Base-by-base conservation (phyloP, 306 rosid species). In the Acacia crassicarpa region DNA sequence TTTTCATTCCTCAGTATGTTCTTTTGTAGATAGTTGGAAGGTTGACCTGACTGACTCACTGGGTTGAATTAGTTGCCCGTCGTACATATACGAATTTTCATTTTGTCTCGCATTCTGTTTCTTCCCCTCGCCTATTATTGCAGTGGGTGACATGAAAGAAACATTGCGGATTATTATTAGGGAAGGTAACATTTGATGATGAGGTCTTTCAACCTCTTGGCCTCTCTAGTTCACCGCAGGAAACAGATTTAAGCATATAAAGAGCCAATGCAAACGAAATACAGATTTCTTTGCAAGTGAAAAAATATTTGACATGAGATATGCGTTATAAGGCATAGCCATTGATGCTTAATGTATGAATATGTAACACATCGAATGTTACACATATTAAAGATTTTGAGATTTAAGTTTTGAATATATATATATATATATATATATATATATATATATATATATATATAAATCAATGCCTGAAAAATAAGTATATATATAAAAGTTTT, bases 1-100 rank as follows among this genome's bases (percentile, higher is more conserved):
- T 86, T 78, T 54, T 8, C 82, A 80, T 74, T 74, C 78, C 80
- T 81, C 75, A 72, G 83, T 84, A 67, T 81, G 83, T 23, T 51
- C 76, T 83, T 82, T 75, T 93, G 91, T 88, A 83, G 84, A 91
- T 90, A 88, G 67, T 76, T 46, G 71, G 38, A 75, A 84, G 61
- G 70, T 58, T 80, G 51, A 75, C 72, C 63, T 58, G 63, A 58
- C 75, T 54, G 35, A 48, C 53, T 48, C 53, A n/a, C n/a, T 33
- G 76, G 76, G 71, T 85, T 84, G 65, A 78, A 71, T 67, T 73
- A 81, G 81, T 83, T 85, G 8, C 53, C 35, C 25, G 17, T 14
- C 73, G 61, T 58, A 75, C 35, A 62, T 35, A 76, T 72, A 10
- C 58, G 68, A 77, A 23, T 54, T 73, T 44, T 70, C 35, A n/a